These are phyloP conservation scores for Flaveria robusta DNA, from an alignment of 129 eudicot genomes.

Conservation along the genomic window DNA sequence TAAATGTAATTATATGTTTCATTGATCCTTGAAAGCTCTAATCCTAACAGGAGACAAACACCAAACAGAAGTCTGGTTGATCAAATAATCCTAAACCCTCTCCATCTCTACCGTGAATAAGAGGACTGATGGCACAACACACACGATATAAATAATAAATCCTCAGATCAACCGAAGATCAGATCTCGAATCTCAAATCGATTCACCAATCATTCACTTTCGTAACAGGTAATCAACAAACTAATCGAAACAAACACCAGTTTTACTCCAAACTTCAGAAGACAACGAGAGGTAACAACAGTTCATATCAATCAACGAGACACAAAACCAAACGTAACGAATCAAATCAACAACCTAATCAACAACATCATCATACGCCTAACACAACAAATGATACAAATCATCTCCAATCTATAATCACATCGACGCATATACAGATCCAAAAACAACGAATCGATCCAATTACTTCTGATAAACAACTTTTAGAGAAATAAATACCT, in stretches of 20 bases:
- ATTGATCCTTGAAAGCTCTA: constrained; percentile 17
- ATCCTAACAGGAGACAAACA: constrained; percentile 7
- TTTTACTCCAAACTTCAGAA: neutral
- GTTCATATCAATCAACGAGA: neutral
- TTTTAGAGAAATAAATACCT: constrained; percentile 19
- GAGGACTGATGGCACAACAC: neutral
- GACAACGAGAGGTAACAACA: neutral
- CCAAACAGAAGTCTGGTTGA: neutral
- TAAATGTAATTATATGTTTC: neutral
- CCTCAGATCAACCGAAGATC: neutral
- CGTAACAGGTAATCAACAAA: neutral
- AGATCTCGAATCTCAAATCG: neutral
- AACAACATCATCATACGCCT: neutral
- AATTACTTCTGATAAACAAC: neutral
- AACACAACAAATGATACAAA: neutral
- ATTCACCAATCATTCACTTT: neutral
- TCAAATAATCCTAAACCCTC: neutral
- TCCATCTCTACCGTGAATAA: neutral
- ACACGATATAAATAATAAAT: neutral
- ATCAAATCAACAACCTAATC: constrained; percentile 3
- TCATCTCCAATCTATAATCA: neutral
- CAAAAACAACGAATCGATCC: constrained; percentile 1
- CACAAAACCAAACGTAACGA: neutral
- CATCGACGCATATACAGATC: constrained; percentile 26
- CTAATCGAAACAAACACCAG: neutral